Conservation (phyloP, 768 basidiomycete genomes). For the Amanita exitialis region DNA sequence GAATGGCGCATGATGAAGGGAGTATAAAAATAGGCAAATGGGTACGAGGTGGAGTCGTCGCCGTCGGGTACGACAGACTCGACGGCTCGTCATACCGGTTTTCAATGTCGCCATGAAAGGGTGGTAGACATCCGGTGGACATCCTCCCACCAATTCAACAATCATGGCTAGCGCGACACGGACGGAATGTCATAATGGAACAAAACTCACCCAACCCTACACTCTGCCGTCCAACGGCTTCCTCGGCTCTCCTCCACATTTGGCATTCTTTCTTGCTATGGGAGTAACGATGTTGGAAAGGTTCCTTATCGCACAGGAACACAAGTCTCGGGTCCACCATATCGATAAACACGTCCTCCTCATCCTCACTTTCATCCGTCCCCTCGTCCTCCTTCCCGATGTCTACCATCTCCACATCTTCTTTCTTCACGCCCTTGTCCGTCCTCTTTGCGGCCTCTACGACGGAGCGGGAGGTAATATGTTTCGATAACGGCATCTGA, state of each 20-base stretch:
- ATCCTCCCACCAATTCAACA: not conserved
- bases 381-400: conserved; percentile 7
- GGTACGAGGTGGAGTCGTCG: not conserved
- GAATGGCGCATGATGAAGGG: not conserved
- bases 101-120: not conserved
- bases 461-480: not conserved
- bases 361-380: conserved; percentile 4
- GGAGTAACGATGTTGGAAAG: conserved; percentile 28
- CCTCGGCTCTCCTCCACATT: conserved; percentile 24
- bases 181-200: not conserved
- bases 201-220: conserved; percentile 1
- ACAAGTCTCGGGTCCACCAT: conserved; percentile 25
- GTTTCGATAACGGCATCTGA: conserved; percentile 4
- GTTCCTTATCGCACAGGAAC: conserved; percentile 26
- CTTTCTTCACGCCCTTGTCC: not conserved
- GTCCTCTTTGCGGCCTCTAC: not conserved
- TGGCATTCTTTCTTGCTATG: conserved; percentile 21
- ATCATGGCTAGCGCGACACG: not conserved
- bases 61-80: not conserved
- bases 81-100: not conserved
- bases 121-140: not conserved
- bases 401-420: not conserved
- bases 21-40: not conserved
- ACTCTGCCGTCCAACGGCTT: conserved; percentile 12
- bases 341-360: conserved; percentile 1